Conservation (phyloP, 345 rosid species). For the Camelina hispida region DNA sequence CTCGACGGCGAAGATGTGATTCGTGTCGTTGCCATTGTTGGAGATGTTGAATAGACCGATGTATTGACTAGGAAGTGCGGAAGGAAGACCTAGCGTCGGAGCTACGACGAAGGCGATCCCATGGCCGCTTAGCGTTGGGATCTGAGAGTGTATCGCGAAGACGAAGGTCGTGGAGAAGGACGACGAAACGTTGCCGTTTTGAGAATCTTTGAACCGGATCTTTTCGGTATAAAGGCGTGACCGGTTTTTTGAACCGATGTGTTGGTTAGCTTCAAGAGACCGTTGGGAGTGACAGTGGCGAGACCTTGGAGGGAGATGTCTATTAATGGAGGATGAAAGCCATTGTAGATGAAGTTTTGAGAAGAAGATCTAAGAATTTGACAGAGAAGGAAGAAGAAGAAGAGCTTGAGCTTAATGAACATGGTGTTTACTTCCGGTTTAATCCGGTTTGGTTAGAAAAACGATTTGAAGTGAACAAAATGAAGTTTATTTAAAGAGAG, state of each 20-base stretch:
- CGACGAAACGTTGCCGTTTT: conserved; percentile 40
- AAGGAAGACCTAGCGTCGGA: conserved; percentile 49
- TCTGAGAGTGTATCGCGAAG: conserved; percentile 69
- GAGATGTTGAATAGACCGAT: conserved; percentile 69
- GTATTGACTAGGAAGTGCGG: conserved; percentile 67
- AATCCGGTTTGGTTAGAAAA: conserved; percentile 1
- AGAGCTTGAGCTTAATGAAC: conserved; percentile 32
- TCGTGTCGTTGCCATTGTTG: conserved; percentile 61
- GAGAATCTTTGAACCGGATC: conserved; percentile 56
- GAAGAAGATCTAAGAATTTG: conserved; percentile 33
- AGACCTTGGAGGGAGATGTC: conserved; percentile 55
- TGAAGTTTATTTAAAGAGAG: background rate
- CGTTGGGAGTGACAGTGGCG: conserved; percentile 60
- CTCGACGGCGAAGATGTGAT: conserved; percentile 81
- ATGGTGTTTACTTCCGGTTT: conserved; percentile 39
- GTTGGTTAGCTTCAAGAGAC: conserved; percentile 69
- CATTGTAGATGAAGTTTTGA: conserved; percentile 40
- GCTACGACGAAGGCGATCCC: conserved; percentile 80
- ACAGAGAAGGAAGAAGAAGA: conserved; percentile 23
- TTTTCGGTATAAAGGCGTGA: conserved; percentile 78
- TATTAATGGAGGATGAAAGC: conserved; percentile 32
- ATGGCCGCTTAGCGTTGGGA: conserved; percentile 74
- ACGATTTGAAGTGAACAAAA: background rate
- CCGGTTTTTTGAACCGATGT: conserved; percentile 58
- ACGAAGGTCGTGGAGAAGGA: conserved; percentile 88